Base-by-base conservation (phyloP, 495 filamentous ascomycete genomes). In the Talaromyces liani region DNA sequence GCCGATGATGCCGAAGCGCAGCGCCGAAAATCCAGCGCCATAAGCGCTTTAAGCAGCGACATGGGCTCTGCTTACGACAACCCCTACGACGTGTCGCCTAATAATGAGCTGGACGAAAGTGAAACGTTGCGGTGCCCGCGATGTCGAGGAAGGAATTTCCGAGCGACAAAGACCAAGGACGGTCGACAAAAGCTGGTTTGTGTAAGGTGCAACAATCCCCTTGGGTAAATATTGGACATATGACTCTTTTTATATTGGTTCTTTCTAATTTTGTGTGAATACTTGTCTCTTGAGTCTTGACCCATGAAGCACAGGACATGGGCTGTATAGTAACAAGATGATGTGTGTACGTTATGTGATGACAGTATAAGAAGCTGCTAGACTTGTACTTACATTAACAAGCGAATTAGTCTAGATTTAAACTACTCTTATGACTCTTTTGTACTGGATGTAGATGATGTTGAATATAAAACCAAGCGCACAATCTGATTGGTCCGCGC, bases 121-220 rank as follows among this genome's bases (percentile, higher is more conserved):
- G 79, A 83, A 61, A 75, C 83, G 10, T 73, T 79, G 20, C 67
- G 67, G 25, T 86, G 85, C 63, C 71, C 74, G 10, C 71, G 74
- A 53, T 87, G 84, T 69, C 72, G 72, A 5, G 77, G 80, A 1
- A 75, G 68, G 20, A 84, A 76, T 63, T 87, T 87, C 65, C 80
- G 77, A 39, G 82, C 79, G 25, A 81, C 73, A 56, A 77, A 77
- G 57, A 75, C 66, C 8, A 71, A 76, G 31, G 73, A 70, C 61
- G 79, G 80, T 58, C 77, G 77, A 64, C 78, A 79, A 71, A 76
- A 71, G 34, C 67, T 87, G 68, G 80, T 83, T 31, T 87, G 84
- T 69, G 77, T 75, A 47, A 75, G 69, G 14, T 87, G 84, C 72
- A 71, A 71, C 60, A 72, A 65, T 24, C 66, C 75, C 6, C 53